Percentiles rank a stretch among this genome's conserved stretches.
Conservation (phyloP, 2,329 filamentous ascomycete genomes). For the Neonectria sp. region DNA sequence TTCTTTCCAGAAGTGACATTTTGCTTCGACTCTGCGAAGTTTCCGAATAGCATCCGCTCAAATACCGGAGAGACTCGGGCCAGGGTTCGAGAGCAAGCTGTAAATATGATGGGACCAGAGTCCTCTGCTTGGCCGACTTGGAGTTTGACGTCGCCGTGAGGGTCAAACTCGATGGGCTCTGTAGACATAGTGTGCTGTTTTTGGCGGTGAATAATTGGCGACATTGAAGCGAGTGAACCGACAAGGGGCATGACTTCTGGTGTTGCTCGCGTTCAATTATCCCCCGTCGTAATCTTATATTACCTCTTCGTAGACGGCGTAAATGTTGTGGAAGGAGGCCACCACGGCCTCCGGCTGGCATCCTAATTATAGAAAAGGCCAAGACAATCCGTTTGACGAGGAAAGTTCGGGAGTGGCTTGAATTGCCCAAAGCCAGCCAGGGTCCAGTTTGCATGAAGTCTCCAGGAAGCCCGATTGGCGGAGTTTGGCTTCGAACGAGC, state of each 20-base stretch:
- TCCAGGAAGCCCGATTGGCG: background rate
- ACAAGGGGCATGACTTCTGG: slow-evolving; percentile 10
- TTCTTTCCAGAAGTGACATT: slow-evolving; percentile 7
- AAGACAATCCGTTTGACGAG: slow-evolving; percentile 7
- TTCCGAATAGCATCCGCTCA: slow-evolving; percentile 48
- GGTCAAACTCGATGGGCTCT: slow-evolving; percentile 27
- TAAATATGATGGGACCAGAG: slow-evolving; percentile 28
- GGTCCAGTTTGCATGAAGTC: background rate
- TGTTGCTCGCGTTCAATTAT: background rate
- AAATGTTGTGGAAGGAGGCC: slow-evolving; percentile 8
- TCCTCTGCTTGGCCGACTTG: slow-evolving; percentile 19
- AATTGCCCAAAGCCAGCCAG: background rate
- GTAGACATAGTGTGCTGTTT: slow-evolving; percentile 16
- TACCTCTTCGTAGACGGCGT: slow-evolving; percentile 7
- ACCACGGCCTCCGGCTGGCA: background rate
- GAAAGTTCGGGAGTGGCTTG: slow-evolving; percentile 6
- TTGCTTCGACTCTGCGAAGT: slow-evolving; percentile 44
- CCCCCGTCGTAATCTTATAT: slow-evolving; percentile 6
- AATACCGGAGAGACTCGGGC: slow-evolving; percentile 48
- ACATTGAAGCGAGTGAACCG: background rate
- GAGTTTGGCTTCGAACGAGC: background rate
- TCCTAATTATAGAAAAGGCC: slow-evolving; percentile 24
- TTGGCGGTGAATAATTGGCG: background rate
- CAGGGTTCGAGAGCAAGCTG: slow-evolving; percentile 48
- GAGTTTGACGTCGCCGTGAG: slow-evolving; percentile 31